Evolutionary conservation across 2,329 filamentous ascomycete genomes (phyloP).

Genomic region (Colletotrichum sp.): DNA sequence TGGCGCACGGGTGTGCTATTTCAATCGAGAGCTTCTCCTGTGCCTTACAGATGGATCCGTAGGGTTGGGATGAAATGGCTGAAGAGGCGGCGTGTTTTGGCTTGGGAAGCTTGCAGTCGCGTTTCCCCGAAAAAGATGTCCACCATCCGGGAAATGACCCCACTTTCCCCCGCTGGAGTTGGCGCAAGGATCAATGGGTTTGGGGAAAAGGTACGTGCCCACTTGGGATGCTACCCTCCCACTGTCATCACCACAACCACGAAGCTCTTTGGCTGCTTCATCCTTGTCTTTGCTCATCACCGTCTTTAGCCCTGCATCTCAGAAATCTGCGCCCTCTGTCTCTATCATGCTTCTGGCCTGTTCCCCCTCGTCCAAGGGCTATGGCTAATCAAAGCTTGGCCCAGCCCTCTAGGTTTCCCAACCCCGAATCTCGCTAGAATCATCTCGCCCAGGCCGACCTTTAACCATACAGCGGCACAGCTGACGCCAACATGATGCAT

Average conservation of each 20-base stretch:
- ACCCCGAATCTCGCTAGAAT: not conserved
- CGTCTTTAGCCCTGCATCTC: not conserved
- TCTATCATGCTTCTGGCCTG: not conserved
- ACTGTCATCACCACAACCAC: not conserved
- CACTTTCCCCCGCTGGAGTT: not conserved
- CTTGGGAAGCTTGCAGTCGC: constrained; percentile 1
- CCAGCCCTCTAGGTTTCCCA: not conserved
- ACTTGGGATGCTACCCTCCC: not conserved
- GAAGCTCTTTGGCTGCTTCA: not conserved
- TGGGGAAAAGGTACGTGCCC: not conserved
- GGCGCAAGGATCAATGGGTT: not conserved
- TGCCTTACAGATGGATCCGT: not conserved
- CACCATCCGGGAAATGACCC: not conserved
- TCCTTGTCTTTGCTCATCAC: not conserved
- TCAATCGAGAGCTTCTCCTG: not conserved
- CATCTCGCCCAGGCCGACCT: not conserved
- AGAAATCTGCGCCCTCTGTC: not conserved
- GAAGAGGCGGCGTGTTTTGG: constrained; percentile 3
- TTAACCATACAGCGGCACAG: not conserved
- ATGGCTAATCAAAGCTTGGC: not conserved
- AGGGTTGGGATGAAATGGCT: not conserved
- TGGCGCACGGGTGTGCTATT: not conserved
- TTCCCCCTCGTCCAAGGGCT: not conserved
- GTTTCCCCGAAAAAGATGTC: not conserved
- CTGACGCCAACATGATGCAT: not conserved